Evolutionary conservation across 75 land plant species (phyloP).

Genomic region (Selaginella moellendorffii): DNA sequence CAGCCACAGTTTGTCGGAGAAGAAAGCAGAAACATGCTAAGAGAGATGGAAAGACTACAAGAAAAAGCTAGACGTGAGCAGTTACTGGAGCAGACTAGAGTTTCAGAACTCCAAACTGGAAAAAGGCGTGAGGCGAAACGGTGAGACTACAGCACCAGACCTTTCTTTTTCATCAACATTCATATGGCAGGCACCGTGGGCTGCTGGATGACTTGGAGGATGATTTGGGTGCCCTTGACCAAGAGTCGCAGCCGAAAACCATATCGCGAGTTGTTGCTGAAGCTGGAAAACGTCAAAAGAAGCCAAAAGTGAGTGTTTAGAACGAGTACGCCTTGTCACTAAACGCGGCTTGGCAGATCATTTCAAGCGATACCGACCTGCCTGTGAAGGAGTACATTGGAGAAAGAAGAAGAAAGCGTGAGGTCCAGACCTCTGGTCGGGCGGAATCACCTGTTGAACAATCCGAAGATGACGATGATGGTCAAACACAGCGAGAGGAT

Average conservation of each 20-base stretch:
- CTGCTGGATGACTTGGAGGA: conserved; percentile 72
- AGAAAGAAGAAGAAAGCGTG: neutral
- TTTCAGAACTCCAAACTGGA: neutral
- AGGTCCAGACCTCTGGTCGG: neutral
- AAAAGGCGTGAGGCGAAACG: neutral
- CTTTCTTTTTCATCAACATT: neutral
- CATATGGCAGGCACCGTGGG: conserved; percentile 33
- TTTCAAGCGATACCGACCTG: too few species aligned
- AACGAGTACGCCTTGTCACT: neutral
- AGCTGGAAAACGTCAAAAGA: conserved; percentile 26
- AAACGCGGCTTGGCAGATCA: neutral
- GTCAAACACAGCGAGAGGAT: neutral
- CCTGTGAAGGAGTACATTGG: neutral
- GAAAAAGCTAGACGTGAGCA: neutral
- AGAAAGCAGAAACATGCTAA: neutral
- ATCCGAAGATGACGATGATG: neutral
- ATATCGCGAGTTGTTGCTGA: conserved; percentile 35
- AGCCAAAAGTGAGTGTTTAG: conserved; percentile 36
- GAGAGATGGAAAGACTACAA: neutral
- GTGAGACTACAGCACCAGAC: neutral
- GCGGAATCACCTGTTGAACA: neutral
- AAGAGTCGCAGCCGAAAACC: conserved; percentile 15
- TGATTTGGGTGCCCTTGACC: conserved; percentile 37
- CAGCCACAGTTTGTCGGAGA: neutral
- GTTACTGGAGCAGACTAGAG: neutral